Conservation (phyloP, 2,329 filamentous ascomycete genomes). For the Claviceps sp. region DNA sequence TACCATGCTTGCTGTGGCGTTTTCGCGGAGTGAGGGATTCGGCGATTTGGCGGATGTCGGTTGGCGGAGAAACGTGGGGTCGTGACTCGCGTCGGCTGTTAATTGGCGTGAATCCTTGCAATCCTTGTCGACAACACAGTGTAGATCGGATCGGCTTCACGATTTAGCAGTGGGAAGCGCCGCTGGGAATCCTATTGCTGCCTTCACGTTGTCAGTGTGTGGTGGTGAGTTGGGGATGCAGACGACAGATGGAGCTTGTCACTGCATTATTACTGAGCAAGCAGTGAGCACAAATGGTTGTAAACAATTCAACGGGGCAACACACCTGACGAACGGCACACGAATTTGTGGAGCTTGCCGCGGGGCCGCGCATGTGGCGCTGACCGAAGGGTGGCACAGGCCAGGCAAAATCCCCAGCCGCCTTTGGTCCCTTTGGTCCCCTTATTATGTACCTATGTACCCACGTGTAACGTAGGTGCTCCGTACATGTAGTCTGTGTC, state of each 20-base stretch:
- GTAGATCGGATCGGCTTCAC: background rate
- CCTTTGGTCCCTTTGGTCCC: background rate
- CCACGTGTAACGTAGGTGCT: too few relatives aligned
- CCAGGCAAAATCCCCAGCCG: background rate
- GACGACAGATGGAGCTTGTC: background rate
- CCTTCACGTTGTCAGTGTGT: background rate
- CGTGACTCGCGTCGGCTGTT: slow-evolving; percentile 2
- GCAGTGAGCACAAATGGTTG: slow-evolving; percentile 7
- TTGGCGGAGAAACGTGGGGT: slow-evolving; percentile 11
- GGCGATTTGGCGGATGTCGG: slow-evolving; percentile 4
- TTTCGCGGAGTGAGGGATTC: background rate
- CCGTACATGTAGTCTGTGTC: background rate
- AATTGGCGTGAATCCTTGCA: background rate
- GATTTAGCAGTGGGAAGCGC: background rate
- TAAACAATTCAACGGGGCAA: slow-evolving; percentile 17
- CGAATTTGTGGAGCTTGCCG: background rate
- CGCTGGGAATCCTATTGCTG: background rate
- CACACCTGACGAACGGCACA: slow-evolving; percentile 11
- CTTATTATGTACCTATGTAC: background rate
- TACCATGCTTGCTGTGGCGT: slow-evolving; percentile 17
- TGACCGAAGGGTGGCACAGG: background rate
- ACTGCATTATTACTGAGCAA: background rate
- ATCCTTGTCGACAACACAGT: background rate
- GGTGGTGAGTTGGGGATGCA: background rate
- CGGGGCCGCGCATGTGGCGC: slow-evolving; percentile 10